These are phyloP conservation scores for Magnolia changhungtana DNA, from an alignment of 164 flowering plant genomes.

Conservation along the genomic window DNA sequence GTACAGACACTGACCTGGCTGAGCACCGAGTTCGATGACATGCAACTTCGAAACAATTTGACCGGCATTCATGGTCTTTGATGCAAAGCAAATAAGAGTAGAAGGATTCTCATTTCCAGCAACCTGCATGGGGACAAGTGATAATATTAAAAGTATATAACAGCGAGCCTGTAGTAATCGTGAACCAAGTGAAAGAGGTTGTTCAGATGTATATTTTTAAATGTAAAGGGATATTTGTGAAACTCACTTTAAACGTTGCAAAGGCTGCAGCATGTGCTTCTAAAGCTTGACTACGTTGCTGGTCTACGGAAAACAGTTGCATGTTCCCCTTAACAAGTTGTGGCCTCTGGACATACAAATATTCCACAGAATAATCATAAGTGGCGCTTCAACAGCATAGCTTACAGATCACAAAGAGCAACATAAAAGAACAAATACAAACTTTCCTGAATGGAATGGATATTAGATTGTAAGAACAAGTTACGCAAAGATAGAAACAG, in stretches of 20 bases:
- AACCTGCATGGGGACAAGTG: conserved; percentile 43
- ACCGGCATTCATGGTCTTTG: conserved; percentile 87
- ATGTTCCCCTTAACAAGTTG: conserved; percentile 96
- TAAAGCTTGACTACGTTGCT: conserved; percentile 99
- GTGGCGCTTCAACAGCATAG: background rate
- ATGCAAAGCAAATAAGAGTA: conserved; percentile 77
- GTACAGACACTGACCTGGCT: conserved; percentile 55
- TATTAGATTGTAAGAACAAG: background rate
- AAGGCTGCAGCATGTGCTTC: conserved; percentile 99
- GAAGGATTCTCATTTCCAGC: conserved; percentile 90
- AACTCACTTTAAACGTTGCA: conserved; percentile 68
- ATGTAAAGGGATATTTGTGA: background rate
- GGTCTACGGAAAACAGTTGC: conserved; percentile 98
- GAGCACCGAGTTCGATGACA: conserved; percentile 97
- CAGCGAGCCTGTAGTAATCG: background rate
- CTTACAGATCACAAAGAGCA: background rate
- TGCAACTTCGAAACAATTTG: conserved; percentile 90
- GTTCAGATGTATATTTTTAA: background rate
- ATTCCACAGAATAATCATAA: background rate
- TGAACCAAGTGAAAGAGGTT: background rate
- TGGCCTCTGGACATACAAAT: conserved; percentile 52
- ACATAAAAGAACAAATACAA: background rate
- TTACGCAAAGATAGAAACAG: background rate
- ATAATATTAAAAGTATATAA: background rate
- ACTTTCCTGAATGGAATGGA: background rate